Percentiles rank a stretch among this genome's conserved stretches.
Evolutionary conservation across 768 basidiomycete species (phyloP).

Genomic region (Mycena kentingensis): DNA sequence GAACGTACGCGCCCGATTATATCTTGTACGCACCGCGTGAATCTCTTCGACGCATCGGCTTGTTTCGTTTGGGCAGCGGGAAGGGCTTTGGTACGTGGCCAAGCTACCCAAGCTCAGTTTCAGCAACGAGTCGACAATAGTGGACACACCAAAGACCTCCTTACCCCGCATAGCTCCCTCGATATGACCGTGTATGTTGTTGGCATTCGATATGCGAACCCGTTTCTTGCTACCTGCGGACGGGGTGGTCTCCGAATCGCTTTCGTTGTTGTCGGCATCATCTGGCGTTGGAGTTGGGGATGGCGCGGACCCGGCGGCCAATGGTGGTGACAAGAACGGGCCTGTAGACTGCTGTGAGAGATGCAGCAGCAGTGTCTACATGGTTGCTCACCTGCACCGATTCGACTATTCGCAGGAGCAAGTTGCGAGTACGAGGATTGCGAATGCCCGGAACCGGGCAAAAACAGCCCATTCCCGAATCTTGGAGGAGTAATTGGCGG

Average conservation of each 20-base stretch:
- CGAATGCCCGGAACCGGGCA: too few relatives aligned
- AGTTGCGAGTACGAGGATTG: too few relatives aligned
- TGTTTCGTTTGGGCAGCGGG: neutral
- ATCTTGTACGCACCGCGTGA: neutral
- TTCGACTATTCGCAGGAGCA: too few relatives aligned
- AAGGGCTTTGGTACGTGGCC: neutral
- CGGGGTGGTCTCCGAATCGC: neutral
- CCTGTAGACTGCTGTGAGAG: too few relatives aligned
- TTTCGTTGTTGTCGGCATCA: neutral
- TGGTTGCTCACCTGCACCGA: too few relatives aligned
- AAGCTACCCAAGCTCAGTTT: neutral
- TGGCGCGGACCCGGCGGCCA: too few relatives aligned
- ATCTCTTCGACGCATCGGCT: neutral
- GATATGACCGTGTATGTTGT: neutral
- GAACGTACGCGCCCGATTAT: neutral
- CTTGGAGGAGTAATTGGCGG: too few relatives aligned
- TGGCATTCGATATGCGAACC: neutral
- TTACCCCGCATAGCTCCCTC: slow-evolving; percentile 1
- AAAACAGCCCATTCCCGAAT: too few relatives aligned
- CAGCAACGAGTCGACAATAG: neutral
- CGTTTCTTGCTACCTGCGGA: neutral
- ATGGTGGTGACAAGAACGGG: too few relatives aligned
- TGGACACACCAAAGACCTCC: neutral
- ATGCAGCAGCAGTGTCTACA: too few relatives aligned
- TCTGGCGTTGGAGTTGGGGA: neutral